Base-by-base conservation (phyloP, 106 monocot species). In the Allium sativum region DNA sequence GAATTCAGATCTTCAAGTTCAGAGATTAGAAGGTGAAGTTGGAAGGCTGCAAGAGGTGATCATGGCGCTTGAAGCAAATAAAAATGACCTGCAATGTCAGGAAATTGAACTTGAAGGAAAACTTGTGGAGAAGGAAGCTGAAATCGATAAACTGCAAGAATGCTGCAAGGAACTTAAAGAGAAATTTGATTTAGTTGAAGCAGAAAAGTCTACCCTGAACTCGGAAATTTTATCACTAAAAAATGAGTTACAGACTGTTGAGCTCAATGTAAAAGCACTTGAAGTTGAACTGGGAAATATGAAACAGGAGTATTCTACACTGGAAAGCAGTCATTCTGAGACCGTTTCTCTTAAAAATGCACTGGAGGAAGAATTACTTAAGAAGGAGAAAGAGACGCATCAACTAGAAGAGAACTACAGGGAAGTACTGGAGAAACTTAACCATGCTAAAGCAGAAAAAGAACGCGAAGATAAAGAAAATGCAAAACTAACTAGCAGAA, bases 401-500 rank as follows among this genome's bases (percentile, higher is more conserved):
- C 60, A 70, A n/a, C 55, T 75, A 53, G 48, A 66, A 53, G 69
- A 73, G 13, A 82, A 53, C 51, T 44, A 12, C 21, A 76, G 58
- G 55, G 75, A 73, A 52, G 21, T 76, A 12, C 41, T 16, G 31
- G 75, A 71, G 62, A 78, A 79, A 45, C 75, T 92, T 47, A 50
- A 64, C 59, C 42, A 65, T 18, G 57, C 50, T 40, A 75, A 78
- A 65, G 18, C 68, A 63, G 81, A 74, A 54, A 80, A 72, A 11
- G 48, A 50, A 50, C 6, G 3, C 6, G 48, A 50, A 50, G 72
- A 79, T 43, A 3, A 59, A 41, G 69, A 62, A 59, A 48, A 58
- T 18, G 55, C 44, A 48, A 82, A 61, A 52, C 73, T 87, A 17
- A 45, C 61, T 13, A 80, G 68, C 45, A 60, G 77, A 46, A 16